A percentile compares a stretch with the other conserved stretches of the same genome.
These are phyloP conservation scores for Pelargonium cotyledonis DNA, from an alignment of 441 rosid species.

Conservation along the genomic window DNA sequence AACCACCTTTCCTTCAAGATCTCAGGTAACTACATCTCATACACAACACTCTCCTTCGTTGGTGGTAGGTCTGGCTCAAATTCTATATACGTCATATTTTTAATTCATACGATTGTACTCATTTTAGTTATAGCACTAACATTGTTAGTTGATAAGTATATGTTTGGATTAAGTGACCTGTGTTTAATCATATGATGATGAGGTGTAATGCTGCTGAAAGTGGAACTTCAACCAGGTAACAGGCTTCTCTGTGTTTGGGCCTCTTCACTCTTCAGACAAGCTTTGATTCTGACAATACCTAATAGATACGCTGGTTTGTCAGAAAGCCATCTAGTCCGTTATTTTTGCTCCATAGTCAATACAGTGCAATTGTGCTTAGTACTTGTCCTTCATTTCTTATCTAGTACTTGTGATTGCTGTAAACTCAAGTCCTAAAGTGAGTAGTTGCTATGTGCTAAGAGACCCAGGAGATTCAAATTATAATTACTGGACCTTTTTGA, in stretches of 20 bases:
- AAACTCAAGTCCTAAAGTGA: no score
- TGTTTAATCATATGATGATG: not conserved
- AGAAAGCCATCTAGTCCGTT: not conserved
- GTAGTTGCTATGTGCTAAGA: not conserved
- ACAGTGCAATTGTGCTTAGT: not conserved
- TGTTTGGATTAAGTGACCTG: not conserved
- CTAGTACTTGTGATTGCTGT: not conserved
- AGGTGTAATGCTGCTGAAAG: not conserved
- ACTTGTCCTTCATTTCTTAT: not conserved
- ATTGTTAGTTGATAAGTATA: not conserved
- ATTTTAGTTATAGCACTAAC: not conserved
- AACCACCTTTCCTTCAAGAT: constrained; percentile 88
- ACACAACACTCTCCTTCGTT: constrained; percentile 7
- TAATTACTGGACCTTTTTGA: not conserved
- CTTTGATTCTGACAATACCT: not conserved
- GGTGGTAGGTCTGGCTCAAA: constrained; percentile 5
- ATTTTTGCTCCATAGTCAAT: not conserved
- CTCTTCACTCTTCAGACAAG: not conserved
- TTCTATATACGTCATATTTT: not conserved
- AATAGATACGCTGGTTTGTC: not conserved
- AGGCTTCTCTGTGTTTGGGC: not conserved
- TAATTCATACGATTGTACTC: not conserved
- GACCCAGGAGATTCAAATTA: not conserved
- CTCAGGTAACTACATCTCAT: constrained; percentile 58
- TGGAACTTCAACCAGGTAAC: not conserved